Evolutionary conservation across 208 protist genomes (phyloP).

Genomic region (Trypanosomatidae sp.): DNA sequence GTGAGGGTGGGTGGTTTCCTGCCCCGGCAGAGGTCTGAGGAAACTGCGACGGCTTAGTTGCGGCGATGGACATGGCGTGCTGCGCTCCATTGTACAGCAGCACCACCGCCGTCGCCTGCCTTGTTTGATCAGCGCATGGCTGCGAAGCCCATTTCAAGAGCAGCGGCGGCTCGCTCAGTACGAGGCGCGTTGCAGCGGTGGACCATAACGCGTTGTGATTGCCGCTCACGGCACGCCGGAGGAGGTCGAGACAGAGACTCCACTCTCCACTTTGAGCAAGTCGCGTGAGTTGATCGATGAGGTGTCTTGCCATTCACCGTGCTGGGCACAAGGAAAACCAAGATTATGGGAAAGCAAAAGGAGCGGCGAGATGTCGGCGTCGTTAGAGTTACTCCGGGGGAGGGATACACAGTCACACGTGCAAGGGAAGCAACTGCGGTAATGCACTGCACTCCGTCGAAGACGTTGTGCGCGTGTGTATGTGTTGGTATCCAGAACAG

Average conservation of each 20-base stretch:
- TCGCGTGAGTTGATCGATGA: background rate
- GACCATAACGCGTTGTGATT: background rate
- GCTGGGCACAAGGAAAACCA: too few species aligned
- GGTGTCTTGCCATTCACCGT: background rate
- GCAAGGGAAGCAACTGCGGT: background rate
- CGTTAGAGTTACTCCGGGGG: background rate
- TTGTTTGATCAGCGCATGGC: background rate
- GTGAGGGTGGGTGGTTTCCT: background rate
- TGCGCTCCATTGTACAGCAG: background rate
- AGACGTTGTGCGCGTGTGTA: background rate
- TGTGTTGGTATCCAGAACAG: background rate
- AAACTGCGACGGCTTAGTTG: background rate
- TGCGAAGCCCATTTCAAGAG: background rate
- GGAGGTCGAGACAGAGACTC: conserved; percentile 14
- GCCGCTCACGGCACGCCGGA: background rate
- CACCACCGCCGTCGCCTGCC: background rate
- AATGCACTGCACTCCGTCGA: background rate
- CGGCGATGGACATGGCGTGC: background rate
- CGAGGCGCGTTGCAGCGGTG: background rate
- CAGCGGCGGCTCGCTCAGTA: background rate
- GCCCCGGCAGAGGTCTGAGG: background rate
- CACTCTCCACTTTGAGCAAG: conserved; percentile 6
- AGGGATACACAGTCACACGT: background rate
- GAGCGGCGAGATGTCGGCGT: background rate
- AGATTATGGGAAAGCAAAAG: background rate